Evolutionary conservation across 2,329 filamentous ascomycete species (phyloP).

Genomic region (Elsinoe necatrix): DNA sequence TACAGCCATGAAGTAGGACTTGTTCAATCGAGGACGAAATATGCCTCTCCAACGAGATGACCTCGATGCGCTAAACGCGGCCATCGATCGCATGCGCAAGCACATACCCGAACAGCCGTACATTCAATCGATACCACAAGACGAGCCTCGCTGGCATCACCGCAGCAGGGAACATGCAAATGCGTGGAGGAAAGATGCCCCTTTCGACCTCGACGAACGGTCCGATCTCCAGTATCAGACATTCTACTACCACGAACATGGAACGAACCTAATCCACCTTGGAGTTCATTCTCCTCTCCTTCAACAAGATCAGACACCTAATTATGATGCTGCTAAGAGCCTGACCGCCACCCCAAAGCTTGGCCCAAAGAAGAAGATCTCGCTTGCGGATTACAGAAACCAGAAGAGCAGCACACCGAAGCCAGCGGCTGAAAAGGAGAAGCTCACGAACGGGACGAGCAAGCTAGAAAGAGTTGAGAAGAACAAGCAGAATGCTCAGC

Average conservation of each 20-base stretch:
- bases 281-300: slow-evolving; percentile 21
- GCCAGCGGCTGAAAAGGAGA: slow-evolving; percentile 21
- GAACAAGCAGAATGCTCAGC: slow-evolving; percentile 2
- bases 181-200: slow-evolving; percentile 39
- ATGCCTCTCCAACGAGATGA: slow-evolving; percentile 11
- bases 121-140: slow-evolving; percentile 40
- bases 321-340: slow-evolving; percentile 20
- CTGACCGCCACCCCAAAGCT: slow-evolving; percentile 35
- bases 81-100: slow-evolving; percentile 37
- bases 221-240: slow-evolving; percentile 53
- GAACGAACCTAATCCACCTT: slow-evolving; percentile 22
- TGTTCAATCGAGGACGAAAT: slow-evolving; percentile 2
- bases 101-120: slow-evolving; percentile 38
- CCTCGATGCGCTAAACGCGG: slow-evolving; percentile 27
- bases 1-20: slow-evolving; percentile 1
- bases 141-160: slow-evolving; percentile 36
- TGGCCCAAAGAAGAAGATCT: slow-evolving; percentile 53
- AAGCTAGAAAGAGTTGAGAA: slow-evolving; percentile 18
- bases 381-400: slow-evolving; percentile 52
- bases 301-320: slow-evolving; percentile 32
- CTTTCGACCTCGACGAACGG: slow-evolving; percentile 49
- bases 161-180: slow-evolving; percentile 33
- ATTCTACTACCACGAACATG: slow-evolving; percentile 50
- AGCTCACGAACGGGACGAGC: slow-evolving; percentile 19
- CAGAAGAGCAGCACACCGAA: slow-evolving; percentile 36